Evolutionary conservation across 257 asterid genomes (phyloP), one percentile per base, ranked within the genome.

Genomic region (Nicotiana paniculata): DNA sequence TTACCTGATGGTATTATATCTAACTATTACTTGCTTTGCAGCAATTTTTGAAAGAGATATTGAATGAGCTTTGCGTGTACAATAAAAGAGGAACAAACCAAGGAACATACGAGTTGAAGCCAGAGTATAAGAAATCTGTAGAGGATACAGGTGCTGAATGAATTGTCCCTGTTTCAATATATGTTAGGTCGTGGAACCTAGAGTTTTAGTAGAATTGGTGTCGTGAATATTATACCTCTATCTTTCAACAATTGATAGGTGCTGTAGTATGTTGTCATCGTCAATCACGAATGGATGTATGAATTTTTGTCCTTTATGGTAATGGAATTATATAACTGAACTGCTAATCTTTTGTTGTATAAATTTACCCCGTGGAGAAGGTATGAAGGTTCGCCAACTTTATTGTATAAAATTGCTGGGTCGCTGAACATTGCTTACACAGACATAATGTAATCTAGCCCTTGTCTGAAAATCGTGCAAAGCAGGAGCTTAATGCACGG

Each of bases 41-140:
- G 99, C 98, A 94, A 96, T 94, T 94, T 83, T 88, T 96, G 92
- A 96, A 96, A 84, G 99, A 96, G 93, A 94, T 96, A 86, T 84
- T 94, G 86, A 96, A 92, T 85, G 98, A 93, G 88, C 93, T 93
- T 39, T 94, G 98, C 66, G 90, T 94, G 46, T 96, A 94, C 95
- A 96, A 94, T 83, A 96, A 96, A 87, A 94, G 98, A 87, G 98
- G 98, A 82, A 85, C 99, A 58, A 93, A 96, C 88, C 98, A 94
- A 85, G 99, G 98, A 83, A 96, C 98, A 39, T 96, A 96, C 81
- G 99, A 96, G 95, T 94, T 94, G 75, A 96, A 94, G 88, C 97
- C 98, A 57, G 99, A 94, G 90, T 96, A 96, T 82, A 96, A 93
- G 89, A 96, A 92, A 85, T 93, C 99, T 76, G 99, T 77, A 0